A percentile compares a stretch with the other conserved stretches of the same genome.
These are phyloP conservation scores for Sporobolomyces roseus DNA, from an alignment of 768 basidiomycete genomes.

Conservation along the genomic window DNA sequence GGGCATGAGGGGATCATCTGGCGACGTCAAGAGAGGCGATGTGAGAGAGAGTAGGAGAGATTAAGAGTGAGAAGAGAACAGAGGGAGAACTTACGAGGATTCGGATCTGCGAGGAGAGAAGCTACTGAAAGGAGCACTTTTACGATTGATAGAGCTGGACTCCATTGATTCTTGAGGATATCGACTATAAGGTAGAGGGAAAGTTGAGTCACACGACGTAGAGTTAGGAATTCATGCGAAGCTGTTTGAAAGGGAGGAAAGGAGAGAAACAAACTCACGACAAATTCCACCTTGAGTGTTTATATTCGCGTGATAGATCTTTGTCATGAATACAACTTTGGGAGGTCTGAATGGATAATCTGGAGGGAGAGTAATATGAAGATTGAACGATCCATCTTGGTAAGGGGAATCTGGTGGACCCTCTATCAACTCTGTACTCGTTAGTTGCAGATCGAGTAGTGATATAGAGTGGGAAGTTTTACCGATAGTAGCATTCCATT, in stretches of 20 bases:
- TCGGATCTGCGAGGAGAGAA: constrained; percentile 39
- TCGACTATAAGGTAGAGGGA: constrained; percentile 11
- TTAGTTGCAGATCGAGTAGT: no score
- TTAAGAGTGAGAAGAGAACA: neutral
- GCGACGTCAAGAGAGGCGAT: no score
- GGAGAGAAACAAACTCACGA: constrained; percentile 10
- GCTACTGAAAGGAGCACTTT: constrained; percentile 39
- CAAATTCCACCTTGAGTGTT: constrained; percentile 42
- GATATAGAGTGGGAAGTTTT: no score
- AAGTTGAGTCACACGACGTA: neutral
- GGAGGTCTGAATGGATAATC: constrained; percentile 40
- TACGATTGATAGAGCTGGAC: constrained; percentile 39
- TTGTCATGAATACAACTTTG: constrained; percentile 36
- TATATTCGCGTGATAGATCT: constrained; percentile 41
- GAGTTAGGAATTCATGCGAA: no score
- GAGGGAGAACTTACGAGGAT: constrained; percentile 24
- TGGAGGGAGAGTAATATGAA: constrained; percentile 27
- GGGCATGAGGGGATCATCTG: constrained; percentile 39
- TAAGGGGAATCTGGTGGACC: constrained; percentile 40
- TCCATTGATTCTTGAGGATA: constrained; percentile 39
- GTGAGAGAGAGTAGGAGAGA: neutral
- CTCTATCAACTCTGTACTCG: no score
- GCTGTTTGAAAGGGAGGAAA: no score
- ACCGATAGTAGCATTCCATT: constrained; percentile 27
- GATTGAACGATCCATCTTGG: constrained; percentile 22